A percentile compares a stretch with the other conserved stretches of the same genome.
Conservation (phyloP, 176 grass and related monocot genomes). For the Juncus inflexus region DNA sequence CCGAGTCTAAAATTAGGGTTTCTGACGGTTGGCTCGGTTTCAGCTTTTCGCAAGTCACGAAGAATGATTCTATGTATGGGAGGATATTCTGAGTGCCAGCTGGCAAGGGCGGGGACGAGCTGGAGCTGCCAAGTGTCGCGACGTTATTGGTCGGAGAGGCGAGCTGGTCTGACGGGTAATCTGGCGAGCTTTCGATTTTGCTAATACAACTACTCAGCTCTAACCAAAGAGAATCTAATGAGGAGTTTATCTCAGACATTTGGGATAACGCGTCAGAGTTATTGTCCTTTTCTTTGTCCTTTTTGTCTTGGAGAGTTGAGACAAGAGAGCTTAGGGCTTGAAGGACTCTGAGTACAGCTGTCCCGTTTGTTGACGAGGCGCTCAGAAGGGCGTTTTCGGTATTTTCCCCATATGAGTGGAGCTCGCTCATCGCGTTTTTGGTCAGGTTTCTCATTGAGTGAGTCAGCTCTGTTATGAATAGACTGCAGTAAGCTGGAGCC, state of each 20-base stretch:
- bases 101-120: conserved; percentile 72
- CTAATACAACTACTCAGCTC: conserved; percentile 95
- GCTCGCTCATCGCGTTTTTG: conserved; percentile 71
- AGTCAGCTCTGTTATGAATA: conserved; percentile 91
- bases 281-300: conserved; percentile 50
- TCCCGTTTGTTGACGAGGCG: conserved; percentile 87
- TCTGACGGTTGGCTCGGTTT: conserved; percentile 60
- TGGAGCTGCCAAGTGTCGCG: conserved; percentile 40
- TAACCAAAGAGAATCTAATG: conserved; percentile 81
- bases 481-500: conserved; percentile 72
- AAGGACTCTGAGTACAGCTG: conserved; percentile 86
- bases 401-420: conserved; percentile 59
- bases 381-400: conserved; percentile 91
- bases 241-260: conserved; percentile 71
- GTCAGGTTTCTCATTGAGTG: conserved; percentile 79
- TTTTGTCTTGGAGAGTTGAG: conserved; percentile 67
- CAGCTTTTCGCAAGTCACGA: conserved; percentile 92
- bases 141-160: conserved; percentile 49
- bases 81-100: conserved; percentile 95
- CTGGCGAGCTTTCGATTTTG: conserved; percentile 91
- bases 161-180: conserved; percentile 45
- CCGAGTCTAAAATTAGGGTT: conserved; percentile 30
- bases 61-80: conserved; percentile 97
- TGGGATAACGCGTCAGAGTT: conserved; percentile 58
- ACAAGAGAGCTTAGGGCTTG: conserved; percentile 98